Percentiles rank a stretch among this genome's conserved stretches.
Evolutionary conservation across 2,329 filamentous ascomycete species (phyloP).

Genomic region (Fusarium chlamydosporum): DNA sequence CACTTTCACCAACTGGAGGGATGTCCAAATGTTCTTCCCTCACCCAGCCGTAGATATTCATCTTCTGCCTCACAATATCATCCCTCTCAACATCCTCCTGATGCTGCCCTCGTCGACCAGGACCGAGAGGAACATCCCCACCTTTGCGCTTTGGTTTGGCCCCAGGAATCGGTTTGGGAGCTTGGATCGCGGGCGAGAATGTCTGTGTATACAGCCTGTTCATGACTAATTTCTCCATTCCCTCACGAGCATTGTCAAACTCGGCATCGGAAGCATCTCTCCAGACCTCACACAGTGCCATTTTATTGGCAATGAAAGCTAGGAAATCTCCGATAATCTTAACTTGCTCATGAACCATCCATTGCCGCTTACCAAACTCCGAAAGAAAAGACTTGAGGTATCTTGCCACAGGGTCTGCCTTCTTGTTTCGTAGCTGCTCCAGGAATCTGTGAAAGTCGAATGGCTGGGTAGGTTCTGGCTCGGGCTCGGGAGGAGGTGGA

Average conservation of each 20-base stretch:
- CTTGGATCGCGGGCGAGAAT: conserved; percentile 92
- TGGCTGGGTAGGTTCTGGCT: conserved; percentile 85
- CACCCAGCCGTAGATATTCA: conserved; percentile 97
- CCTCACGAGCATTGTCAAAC: conserved; percentile 97
- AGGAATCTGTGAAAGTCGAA: conserved; percentile 99
- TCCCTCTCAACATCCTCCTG: conserved; percentile 98
- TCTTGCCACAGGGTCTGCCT: conserved; percentile 96
- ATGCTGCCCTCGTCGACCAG: conserved; percentile 92
- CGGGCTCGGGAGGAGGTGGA: conserved; percentile 78
- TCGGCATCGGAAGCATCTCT: conserved; percentile 94
- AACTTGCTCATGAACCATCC: conserved; percentile 99
- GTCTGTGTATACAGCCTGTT: conserved; percentile 96
- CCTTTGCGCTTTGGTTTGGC: conserved; percentile 77
- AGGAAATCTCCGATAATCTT: conserved; percentile 98
- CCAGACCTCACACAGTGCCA: conserved; percentile 98
- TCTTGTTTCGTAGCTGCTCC: conserved; percentile 94
- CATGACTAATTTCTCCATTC: conserved; percentile 99
- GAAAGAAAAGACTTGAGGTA: conserved; percentile 94
- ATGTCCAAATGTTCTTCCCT: conserved; percentile 95
- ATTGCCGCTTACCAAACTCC: conserved; percentile 97
- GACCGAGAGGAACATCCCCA: conserved; percentile 77
- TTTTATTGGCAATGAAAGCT: conserved; percentile 97
- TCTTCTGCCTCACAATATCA: conserved; percentile 95
- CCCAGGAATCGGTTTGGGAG: conserved; percentile 79
- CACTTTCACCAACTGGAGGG: conserved; percentile 84